phyloP scores from a whole-genome alignment of 805 yeast genomes.

The Cephaloascus albidus region DNA sequence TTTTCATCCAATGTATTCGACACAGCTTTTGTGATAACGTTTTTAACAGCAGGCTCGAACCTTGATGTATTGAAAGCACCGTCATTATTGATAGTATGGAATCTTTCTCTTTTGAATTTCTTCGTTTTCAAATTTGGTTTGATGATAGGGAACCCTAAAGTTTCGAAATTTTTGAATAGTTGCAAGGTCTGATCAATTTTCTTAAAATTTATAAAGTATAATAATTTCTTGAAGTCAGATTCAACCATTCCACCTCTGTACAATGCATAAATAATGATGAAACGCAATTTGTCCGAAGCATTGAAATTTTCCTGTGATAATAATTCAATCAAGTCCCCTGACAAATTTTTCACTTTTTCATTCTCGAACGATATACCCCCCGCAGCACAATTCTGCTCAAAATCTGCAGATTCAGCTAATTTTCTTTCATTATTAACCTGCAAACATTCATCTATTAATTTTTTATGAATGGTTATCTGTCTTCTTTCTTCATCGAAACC shows the following conservation, averaged over 20 bases:
- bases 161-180: conserved; percentile 47
- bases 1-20: conserved; percentile 44
- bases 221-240: conserved; percentile 62
- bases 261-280: conserved; percentile 65
- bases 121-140: conserved; percentile 30
- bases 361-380: conserved; percentile 67
- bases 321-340: conserved; percentile 50
- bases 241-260: conserved; percentile 77
- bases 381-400: conserved; percentile 77
- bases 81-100: conserved; percentile 45
- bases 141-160: conserved; percentile 46
- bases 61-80: conserved; percentile 59
- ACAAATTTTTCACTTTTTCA: conserved; percentile 45
- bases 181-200: conserved; percentile 34
- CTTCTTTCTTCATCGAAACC: conserved; percentile 62
- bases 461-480: conserved; percentile 49
- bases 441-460: conserved; percentile 57
- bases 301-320: conserved; percentile 40
- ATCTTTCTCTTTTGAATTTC: conserved; percentile 37
- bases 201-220: conserved; percentile 39
- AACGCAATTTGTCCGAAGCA: conserved; percentile 62
- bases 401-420: conserved; percentile 66
- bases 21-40: conserved; percentile 42
- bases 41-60: conserved; percentile 60
- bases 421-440: conserved; percentile 45